Conservation (phyloP, 2,329 filamentous ascomycete genomes). For the Neurospora sp. region DNA sequence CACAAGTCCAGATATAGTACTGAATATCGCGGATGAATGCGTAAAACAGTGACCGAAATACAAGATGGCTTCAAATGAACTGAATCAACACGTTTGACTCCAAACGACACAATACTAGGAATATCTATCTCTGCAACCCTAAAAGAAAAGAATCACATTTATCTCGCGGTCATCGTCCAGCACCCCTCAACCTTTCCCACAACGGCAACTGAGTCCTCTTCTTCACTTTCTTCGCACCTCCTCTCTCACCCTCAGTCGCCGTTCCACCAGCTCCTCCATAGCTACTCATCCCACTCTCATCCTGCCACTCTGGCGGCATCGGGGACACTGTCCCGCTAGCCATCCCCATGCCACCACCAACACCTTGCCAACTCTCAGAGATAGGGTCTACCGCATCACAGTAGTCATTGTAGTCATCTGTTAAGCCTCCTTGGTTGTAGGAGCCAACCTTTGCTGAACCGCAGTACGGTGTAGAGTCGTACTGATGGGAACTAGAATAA, state of each 20-base stretch:
- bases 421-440: not conserved
- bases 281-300: not conserved
- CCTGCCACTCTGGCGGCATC: not conserved
- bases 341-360: not conserved
- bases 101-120: not conserved
- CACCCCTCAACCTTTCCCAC: conserved; percentile 14
- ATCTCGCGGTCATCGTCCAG: not conserved
- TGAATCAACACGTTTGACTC: not conserved
- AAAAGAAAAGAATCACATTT: not conserved
- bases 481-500: not conserved
- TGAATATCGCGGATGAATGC: not conserved
- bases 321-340: not conserved
- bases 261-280: not conserved
- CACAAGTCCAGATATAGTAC: not conserved
- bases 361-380: not conserved
- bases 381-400: not conserved
- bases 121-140: not conserved
- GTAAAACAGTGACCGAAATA: not conserved
- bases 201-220: conserved; percentile 9
- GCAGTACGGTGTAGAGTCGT: not conserved
- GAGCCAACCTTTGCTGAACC: not conserved
- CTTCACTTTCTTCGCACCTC: not conserved
- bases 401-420: not conserved
- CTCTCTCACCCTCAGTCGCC: not conserved
- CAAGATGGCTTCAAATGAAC: not conserved